Conservation (phyloP, 768 basidiomycete species). For the Hygrocybe punicea region DNA sequence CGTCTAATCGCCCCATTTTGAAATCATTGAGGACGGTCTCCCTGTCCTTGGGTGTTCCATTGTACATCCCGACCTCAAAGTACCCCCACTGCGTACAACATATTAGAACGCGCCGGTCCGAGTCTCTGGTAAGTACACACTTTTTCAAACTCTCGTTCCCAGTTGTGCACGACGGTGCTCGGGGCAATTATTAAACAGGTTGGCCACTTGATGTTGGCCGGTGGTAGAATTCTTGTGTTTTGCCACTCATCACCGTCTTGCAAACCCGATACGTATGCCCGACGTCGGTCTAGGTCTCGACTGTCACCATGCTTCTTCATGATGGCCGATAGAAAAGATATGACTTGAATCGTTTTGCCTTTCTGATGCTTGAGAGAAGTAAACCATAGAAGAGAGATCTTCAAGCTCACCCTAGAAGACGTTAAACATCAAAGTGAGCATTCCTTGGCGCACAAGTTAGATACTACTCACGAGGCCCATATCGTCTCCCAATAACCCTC, state of each 20-base stretch:
- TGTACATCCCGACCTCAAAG: slow-evolving; percentile 80
- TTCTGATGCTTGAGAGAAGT: slow-evolving; percentile 11
- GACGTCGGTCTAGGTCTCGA: slow-evolving; percentile 64
- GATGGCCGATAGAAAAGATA: slow-evolving; percentile 84
- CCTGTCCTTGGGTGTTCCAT: slow-evolving; percentile 50
- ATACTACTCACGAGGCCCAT: slow-evolving; percentile 82
- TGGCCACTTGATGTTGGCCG: slow-evolving; percentile 72
- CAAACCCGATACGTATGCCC: slow-evolving; percentile 59
- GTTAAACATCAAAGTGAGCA: background rate
- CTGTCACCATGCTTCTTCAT: slow-evolving; percentile 75
- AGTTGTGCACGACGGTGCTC: slow-evolving; percentile 78
- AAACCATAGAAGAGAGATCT: background rate
- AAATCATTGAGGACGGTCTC: slow-evolving; percentile 64
- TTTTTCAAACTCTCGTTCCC: slow-evolving; percentile 84
- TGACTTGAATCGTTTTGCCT: slow-evolving; percentile 95
- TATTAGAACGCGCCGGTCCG: background rate
- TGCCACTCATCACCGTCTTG: slow-evolving; percentile 60
- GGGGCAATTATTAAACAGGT: slow-evolving; percentile 89
- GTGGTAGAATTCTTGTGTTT: slow-evolving; percentile 51
- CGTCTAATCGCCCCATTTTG: slow-evolving; percentile 76
- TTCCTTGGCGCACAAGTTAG: background rate
- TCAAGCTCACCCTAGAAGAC: slow-evolving; percentile 23
- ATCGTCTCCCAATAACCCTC: slow-evolving; percentile 90
- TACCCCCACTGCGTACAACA: slow-evolving; percentile 74
- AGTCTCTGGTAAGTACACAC: slow-evolving; percentile 36